Percentiles rank a stretch among this genome's conserved stretches.
phyloP scores from a whole-genome alignment of 2,329 filamentous ascomycete genomes.

The Alternaria sp. region DNA sequence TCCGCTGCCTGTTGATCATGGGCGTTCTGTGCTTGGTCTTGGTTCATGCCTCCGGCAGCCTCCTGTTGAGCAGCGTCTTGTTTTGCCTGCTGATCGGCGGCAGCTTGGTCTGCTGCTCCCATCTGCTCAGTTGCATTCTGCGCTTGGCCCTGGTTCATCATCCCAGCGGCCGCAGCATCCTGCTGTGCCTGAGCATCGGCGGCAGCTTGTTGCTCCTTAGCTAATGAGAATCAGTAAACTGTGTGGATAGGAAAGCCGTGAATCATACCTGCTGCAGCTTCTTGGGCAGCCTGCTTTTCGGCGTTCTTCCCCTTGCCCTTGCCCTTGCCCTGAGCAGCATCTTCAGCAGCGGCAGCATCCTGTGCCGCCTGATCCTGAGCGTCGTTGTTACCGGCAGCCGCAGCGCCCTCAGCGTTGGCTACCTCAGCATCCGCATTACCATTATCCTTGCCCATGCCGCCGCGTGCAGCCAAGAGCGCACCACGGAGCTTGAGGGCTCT shows the following conservation, averaged over 20 bases:
- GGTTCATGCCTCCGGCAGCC: not conserved
- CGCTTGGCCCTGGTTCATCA: not conserved
- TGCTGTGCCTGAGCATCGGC: slow-evolving; percentile 3
- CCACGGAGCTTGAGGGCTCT: slow-evolving; percentile 37
- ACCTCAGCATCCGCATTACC: slow-evolving; percentile 11
- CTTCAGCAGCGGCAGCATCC: slow-evolving; percentile 13
- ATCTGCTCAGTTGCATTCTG: slow-evolving; percentile 1
- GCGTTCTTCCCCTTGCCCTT: slow-evolving; percentile 15
- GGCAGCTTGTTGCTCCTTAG: slow-evolving; percentile 16
- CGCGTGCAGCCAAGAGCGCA: slow-evolving; percentile 33
- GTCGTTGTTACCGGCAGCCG: slow-evolving; percentile 6
- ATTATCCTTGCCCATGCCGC: slow-evolving; percentile 19
- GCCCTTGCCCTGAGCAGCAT: slow-evolving; percentile 14
- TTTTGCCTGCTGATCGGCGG: slow-evolving; percentile 7
- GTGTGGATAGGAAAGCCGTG: not conserved
- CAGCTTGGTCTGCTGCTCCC: slow-evolving; percentile 7
- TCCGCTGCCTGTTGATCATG: slow-evolving; percentile 2
- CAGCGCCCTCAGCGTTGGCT: slow-evolving; percentile 9
- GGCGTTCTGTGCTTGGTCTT: not conserved
- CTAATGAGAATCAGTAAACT: slow-evolving; percentile 6
- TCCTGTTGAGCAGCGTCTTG: not conserved
- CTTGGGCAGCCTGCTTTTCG: slow-evolving; percentile 11
- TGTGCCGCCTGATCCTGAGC: slow-evolving; percentile 19
- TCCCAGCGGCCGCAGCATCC: slow-evolving; percentile 4
- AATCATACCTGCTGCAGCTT: slow-evolving; percentile 6